Conservation (phyloP, 352 stramenopile species). For the Pythium rhizo-oryzae region DNA sequence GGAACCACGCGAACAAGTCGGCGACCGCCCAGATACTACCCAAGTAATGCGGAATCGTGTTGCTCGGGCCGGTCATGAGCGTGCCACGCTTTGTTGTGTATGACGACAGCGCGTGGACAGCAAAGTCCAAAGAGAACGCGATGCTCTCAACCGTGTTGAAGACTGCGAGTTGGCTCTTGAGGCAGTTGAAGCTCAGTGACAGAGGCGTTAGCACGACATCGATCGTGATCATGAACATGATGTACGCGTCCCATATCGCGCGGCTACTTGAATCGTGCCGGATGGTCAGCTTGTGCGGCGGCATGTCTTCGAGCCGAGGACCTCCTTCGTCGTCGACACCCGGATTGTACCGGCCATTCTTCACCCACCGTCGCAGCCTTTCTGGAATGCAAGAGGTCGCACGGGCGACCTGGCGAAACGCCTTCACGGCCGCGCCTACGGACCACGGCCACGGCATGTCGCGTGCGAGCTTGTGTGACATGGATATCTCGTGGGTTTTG, state of each 20-base stretch:
- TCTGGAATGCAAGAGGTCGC: not conserved
- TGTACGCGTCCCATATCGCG: conserved; percentile 51
- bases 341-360: not conserved
- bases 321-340: not conserved
- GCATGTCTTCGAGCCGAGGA: not conserved
- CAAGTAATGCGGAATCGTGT: conserved; percentile 54
- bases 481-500: not conserved
- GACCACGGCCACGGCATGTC: not conserved
- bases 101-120: conserved; percentile 56
- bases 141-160: conserved; percentile 46
- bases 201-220: conserved; percentile 32
- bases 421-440: not conserved
- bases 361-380: not conserved
- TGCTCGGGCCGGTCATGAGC: conserved; percentile 45
- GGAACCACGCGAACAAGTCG: conserved; percentile 75
- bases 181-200: conserved; percentile 49
- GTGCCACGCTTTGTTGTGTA: conserved; percentile 54
- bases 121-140: conserved; percentile 59
- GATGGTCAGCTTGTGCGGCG: conserved; percentile 36
- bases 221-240: conserved; percentile 21
- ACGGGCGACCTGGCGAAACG: not conserved
- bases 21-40: conserved; percentile 55
- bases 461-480: not conserved
- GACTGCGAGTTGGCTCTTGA: conserved; percentile 23
- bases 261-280: conserved; percentile 53